Base-by-base conservation (phyloP, 2,329 filamentous ascomycete genomes). In the Fusarium circinatum region DNA sequence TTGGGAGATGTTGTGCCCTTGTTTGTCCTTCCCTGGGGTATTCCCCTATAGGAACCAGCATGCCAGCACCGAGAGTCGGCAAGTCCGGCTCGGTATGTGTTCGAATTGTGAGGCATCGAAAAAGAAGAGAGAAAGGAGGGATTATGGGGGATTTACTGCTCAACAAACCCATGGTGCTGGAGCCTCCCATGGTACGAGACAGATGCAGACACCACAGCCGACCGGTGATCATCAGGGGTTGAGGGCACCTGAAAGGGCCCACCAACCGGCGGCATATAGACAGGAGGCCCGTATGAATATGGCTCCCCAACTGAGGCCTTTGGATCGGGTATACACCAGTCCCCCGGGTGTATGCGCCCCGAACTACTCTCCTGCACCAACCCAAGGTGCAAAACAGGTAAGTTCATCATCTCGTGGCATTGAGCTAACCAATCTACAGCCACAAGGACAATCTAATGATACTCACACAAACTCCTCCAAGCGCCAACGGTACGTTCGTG, bases 341-440 rank as follows among this genome's bases (percentile, higher is more conserved):
- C 26, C 52, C 14, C 41, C 17, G 24, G 20, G 47, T n/a, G 39
- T 28, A 34, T 20, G n/a, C 26, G 6, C 8, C 15, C 52, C 22
- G 28, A 14, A 44, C 18, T 39, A 22, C 48, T 39, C 32, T 45
- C 52, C 20, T 9, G 28, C 49, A 30, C 24, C 54, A 42, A 22
- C n/a, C 26, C 66, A 52, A 36, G 30, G 42, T 15, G 42, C 47
- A 41, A 26, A 20, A 36, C 59, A 70, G 59, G 59, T 70, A 70
- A 48, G 47, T 55, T 12, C 26, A 6, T 24, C 42, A 48, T 22
- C 17, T 42, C 26, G 12, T 8, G 66, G 60, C 41, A 70, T 49
- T 22, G 32, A 70, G 32, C 52, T 70, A 34, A 70, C 52, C 2
- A 32, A 45, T 39, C 24, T 65, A 3, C 67, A 70, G 65, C 22